phyloP scores from a whole-genome alignment of 495 filamentous ascomycete genomes.

The Haplographium delicatum region DNA sequence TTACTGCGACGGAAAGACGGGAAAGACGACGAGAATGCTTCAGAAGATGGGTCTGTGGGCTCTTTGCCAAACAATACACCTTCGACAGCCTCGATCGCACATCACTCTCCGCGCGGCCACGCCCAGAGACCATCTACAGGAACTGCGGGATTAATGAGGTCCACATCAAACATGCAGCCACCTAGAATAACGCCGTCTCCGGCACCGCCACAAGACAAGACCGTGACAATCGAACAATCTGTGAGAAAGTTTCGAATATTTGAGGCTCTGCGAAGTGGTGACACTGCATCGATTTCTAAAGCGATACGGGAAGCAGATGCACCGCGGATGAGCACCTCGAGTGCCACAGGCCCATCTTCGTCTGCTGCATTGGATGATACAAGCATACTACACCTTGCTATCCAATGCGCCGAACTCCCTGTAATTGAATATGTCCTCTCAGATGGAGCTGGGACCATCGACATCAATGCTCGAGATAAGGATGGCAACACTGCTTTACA shows the following conservation, averaged over 20 bases:
- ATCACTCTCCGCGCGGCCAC: conserved; percentile 32
- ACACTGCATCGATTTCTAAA: conserved; percentile 83
- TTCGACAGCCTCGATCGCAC: conserved; percentile 32
- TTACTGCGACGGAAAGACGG: conserved; percentile 39
- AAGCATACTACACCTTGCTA: conserved; percentile 83
- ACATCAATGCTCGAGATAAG: conserved; percentile 84
- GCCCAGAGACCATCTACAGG: conserved; percentile 37
- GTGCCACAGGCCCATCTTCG: conserved; percentile 37
- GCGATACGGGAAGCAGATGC: conserved; percentile 67
- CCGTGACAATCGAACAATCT: conserved; percentile 79
- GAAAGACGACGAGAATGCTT: conserved; percentile 39
- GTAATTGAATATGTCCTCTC: conserved; percentile 95
- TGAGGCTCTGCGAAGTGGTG: conserved; percentile 83
- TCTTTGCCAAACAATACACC: conserved; percentile 27
- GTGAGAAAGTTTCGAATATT: conserved; percentile 91
- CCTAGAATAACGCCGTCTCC: conserved; percentile 11
- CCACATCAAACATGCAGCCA: conserved; percentile 19
- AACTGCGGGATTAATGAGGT: conserved; percentile 25
- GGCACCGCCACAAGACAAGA: conserved; percentile 19
- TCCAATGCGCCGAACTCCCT: conserved; percentile 94
- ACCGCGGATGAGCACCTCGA: conserved; percentile 47
- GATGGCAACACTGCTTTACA: conserved; percentile 94
- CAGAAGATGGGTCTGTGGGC: conserved; percentile 31
- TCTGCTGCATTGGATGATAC: conserved; percentile 68
- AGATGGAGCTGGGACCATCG: conserved; percentile 56